Evolutionary conservation across 2,329 filamentous ascomycete species (phyloP), one percentile per base, ranked within the genome.

Genomic region (Arthrobotrys entomopaga): DNA sequence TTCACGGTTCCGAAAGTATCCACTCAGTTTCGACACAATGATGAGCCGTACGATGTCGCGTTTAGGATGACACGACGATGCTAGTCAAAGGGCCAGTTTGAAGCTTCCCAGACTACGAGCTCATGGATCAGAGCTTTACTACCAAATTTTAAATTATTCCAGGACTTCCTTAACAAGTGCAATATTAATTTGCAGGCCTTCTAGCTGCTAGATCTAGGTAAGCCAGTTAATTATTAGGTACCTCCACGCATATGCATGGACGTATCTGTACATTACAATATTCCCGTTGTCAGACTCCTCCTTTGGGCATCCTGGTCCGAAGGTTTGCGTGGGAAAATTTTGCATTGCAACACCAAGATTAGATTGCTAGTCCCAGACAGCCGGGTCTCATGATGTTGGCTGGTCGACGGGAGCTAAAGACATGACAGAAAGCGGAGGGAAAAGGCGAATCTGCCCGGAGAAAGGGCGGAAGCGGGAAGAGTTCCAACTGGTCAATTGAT

Each of bases 401-500:
- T 60, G 61, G 60, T 65, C 24, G n/a, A 59, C 61, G 67, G 67
- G 67, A 73, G 60, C 67, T 72, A 73, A 65, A 59, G 38, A 54
- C 19, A 24, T 66, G 42, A 52, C 26, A 58, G 53, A 50, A 34
- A 58, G 64, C 50, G 61, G 61, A 65, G 59, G 46, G 34, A 49
- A 66, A 65, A 53, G 56, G 64, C 53, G 53, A 50, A 26, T 63
- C 63, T 49, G 42, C 6, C 54, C 53, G 50, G 63, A 66, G 61
- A 66, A 66, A 57, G 61, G 42, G 61, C 69, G 69, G 69, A 73
- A 66, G 63, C 56, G 69, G 69, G 69, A 66, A 53, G 69, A 52
- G 22, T 57, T 66, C 69, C 69, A 66, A 66, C 57, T 73, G 69
- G 69, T 53, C 43, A 66, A 42, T 58, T 16, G 16, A 66, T 66